Conservation (phyloP, 2,329 filamentous ascomycete genomes). For the Cladosporium halotolerans region DNA sequence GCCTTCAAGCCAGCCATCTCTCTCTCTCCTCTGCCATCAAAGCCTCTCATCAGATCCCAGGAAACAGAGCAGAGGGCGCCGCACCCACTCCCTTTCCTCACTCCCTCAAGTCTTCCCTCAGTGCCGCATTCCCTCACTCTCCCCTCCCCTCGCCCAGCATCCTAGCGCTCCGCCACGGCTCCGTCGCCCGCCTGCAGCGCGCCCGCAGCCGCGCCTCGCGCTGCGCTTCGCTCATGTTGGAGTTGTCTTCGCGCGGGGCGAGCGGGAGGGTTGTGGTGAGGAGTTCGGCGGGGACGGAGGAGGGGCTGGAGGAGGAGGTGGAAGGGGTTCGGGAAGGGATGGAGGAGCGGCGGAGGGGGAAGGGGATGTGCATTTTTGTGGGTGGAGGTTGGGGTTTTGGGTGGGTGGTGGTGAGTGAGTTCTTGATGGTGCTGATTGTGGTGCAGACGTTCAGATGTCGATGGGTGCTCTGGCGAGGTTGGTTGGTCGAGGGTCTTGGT, state of each 20-base stretch:
- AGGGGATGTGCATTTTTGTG: slow-evolving; percentile 14
- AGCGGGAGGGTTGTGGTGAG: slow-evolving; percentile 24
- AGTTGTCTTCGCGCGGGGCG: slow-evolving; percentile 28
- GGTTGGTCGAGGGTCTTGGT: neutral
- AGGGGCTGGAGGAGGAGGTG: slow-evolving; percentile 14
- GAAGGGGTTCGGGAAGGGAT: slow-evolving; percentile 9
- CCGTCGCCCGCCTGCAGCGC: slow-evolving; percentile 23
- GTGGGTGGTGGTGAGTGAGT: neutral
- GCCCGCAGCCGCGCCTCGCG: slow-evolving; percentile 22
- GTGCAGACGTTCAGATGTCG: neutral
- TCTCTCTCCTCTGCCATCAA: too few species aligned
- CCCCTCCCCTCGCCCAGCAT: slow-evolving; percentile 11
- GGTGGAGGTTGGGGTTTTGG: slow-evolving; percentile 10
- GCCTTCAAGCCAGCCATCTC: too few species aligned
- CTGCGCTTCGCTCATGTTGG: slow-evolving; percentile 25
- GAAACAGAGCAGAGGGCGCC: too few species aligned
- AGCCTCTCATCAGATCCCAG: too few species aligned
- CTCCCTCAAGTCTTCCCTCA: too few species aligned
- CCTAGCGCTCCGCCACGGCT: slow-evolving; percentile 25
- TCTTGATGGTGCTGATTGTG: neutral
- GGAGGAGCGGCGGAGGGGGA: slow-evolving; percentile 6
- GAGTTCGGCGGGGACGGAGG: slow-evolving; percentile 20
- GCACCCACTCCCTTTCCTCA: too few species aligned
- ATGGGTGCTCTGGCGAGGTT: neutral
- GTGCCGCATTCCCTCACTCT: neutral